Evolutionary conservation across 495 filamentous ascomycete species (phyloP).

Genomic region (Entonaema liquescens): DNA sequence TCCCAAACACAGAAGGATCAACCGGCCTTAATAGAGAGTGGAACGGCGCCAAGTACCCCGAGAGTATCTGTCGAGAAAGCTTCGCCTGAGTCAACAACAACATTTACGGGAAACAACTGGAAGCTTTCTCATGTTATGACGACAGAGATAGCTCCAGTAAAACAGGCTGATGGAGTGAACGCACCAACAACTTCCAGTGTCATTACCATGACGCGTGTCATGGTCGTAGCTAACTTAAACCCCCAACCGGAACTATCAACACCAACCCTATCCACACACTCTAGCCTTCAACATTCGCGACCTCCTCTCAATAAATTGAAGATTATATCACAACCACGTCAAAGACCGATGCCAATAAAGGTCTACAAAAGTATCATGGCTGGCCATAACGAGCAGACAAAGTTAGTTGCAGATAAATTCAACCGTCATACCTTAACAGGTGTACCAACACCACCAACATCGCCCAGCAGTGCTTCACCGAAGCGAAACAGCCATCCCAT

Average conservation of each 20-base stretch:
- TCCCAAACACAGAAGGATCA: neutral
- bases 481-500: conserved; percentile 23
- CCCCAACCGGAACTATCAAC: conserved; percentile 14
- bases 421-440: conserved; percentile 38
- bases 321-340: conserved; percentile 30
- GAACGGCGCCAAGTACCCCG: neutral
- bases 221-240: conserved; percentile 36
- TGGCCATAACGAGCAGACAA: conserved; percentile 31
- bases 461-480: conserved; percentile 7
- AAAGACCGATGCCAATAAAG: conserved; percentile 25
- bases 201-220: conserved; percentile 33
- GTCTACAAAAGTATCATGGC: conserved; percentile 34
- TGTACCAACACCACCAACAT: conserved; percentile 35
- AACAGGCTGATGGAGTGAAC: neutral
- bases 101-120: neutral
- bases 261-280: neutral
- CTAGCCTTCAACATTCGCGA: neutral
- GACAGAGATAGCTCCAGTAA: neutral
- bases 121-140: conserved; percentile 15
- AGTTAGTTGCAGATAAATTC: conserved; percentile 4
- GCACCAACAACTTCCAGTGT: neutral
- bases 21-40: neutral
- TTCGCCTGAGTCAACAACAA: neutral
- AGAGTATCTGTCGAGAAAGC: neutral
- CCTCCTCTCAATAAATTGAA: conserved; percentile 20